These are phyloP conservation scores for Candolleomyces efflorescens DNA, from an alignment of 768 basidiomycete genomes.

Conservation along the genomic window DNA sequence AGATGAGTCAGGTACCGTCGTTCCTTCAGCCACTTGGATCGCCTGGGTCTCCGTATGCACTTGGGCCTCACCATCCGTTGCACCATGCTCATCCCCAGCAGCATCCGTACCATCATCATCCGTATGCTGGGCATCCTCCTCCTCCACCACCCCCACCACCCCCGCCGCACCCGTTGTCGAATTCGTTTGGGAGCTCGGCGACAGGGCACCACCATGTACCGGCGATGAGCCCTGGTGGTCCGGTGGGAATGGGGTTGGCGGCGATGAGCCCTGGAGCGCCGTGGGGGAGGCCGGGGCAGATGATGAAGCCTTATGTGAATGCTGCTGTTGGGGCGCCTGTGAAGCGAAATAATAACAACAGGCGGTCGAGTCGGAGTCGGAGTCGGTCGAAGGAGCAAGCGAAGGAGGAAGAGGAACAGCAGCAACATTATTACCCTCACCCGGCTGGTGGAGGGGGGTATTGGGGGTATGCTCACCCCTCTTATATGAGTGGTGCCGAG, in stretches of 20 bases:
- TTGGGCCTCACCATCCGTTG: slow-evolving; percentile 12
- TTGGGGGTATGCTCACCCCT: neutral
- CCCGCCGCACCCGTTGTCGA: slow-evolving; percentile 4
- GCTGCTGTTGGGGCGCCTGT: slow-evolving; percentile 46
- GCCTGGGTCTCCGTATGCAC: slow-evolving; percentile 9
- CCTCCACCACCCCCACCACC: too few species aligned
- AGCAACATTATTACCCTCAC: neutral
- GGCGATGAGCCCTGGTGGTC: slow-evolving; percentile 35
- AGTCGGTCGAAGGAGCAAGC: neutral
- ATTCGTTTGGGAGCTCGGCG: slow-evolving; percentile 14
- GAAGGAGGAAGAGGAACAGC: too few species aligned
- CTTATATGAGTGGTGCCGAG: neutral
- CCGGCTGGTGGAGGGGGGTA: neutral
- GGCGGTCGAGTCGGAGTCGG: neutral
- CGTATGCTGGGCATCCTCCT: slow-evolving; percentile 2
- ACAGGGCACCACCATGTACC: slow-evolving; percentile 16
- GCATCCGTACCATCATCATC: neutral
- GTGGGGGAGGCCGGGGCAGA: slow-evolving; percentile 56
- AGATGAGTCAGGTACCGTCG: slow-evolving; percentile 4
- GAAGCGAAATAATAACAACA: slow-evolving; percentile 4
- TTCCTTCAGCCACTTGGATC: slow-evolving; percentile 10
- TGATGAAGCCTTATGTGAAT: slow-evolving; percentile 39
- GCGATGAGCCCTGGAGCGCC: slow-evolving; percentile 73
- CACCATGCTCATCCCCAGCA: slow-evolving; percentile 7
- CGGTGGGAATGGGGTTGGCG: slow-evolving; percentile 60